Evolutionary conservation across 805 yeast genomes (phyloP).

Genomic region (Wickerhamomyces chaumierensis): DNA sequence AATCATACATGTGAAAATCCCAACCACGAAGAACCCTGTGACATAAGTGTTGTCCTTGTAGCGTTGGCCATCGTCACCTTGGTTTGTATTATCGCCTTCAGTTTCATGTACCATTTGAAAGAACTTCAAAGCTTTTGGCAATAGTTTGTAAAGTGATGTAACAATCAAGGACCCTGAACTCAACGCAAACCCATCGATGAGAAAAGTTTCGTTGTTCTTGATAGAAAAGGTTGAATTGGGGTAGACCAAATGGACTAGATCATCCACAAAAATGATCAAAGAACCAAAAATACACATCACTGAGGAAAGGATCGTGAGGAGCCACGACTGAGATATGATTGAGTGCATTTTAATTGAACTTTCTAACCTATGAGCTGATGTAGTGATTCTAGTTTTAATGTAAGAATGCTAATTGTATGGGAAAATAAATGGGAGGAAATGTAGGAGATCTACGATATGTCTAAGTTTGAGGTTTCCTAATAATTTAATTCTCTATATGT

Average conservation of each 20-base stretch:
- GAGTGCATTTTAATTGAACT: not conserved
- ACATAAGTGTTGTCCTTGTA: conserved; percentile 24
- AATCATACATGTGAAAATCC: conserved; percentile 46
- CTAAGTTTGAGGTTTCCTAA: too few relatives aligned
- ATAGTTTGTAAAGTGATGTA: conserved; percentile 63
- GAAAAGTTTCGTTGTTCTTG: conserved; percentile 47
- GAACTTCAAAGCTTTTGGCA: conserved; percentile 57
- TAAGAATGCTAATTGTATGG: too few relatives aligned
- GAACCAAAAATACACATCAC: conserved; percentile 66
- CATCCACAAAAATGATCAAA: conserved; percentile 49
- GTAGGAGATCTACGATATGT: too few relatives aligned
- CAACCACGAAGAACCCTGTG: conserved; percentile 39
- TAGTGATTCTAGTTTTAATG: too few relatives aligned
- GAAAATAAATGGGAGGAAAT: too few relatives aligned
- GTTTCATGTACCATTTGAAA: conserved; percentile 21
- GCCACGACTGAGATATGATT: conserved; percentile 39
- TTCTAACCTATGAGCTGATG: too few relatives aligned
- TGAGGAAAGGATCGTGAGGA: conserved; percentile 53
- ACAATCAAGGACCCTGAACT: conserved; percentile 76
- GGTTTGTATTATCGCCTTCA: conserved; percentile 6
- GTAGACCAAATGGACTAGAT: conserved; percentile 35
- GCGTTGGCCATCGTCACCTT: conserved; percentile 13
- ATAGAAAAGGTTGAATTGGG: conserved; percentile 37
- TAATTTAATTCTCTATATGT: too few relatives aligned
- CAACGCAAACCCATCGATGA: conserved; percentile 65